Conservation (phyloP, 2,329 filamentous ascomycete species). For the Trichoderma simmonsii region DNA sequence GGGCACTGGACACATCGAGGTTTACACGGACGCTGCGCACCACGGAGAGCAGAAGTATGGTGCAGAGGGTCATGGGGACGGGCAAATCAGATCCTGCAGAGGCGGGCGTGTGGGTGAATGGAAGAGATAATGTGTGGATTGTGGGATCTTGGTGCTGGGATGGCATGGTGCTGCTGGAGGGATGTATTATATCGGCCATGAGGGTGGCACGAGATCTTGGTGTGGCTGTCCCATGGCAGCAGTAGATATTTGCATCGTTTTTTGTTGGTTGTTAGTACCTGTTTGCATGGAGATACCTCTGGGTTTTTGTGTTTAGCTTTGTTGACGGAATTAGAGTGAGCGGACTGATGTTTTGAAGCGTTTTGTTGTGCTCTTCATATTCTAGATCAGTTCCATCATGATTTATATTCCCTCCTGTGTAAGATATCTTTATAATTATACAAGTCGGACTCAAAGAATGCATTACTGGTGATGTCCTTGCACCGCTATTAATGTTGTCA, state of each 20-base stretch:
- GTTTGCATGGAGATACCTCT: neutral
- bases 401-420: neutral
- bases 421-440: neutral
- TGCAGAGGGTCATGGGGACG: slow-evolving; percentile 44
- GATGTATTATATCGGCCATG: slow-evolving; percentile 58
- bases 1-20: slow-evolving; percentile 42
- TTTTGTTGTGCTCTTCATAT: neutral
- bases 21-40: slow-evolving; percentile 55
- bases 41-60: slow-evolving; percentile 43
- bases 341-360: neutral
- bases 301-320: neutral
- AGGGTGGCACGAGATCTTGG: slow-evolving; percentile 51
- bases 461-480: too few species aligned
- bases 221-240: slow-evolving; percentile 41
- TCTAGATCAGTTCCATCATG: neutral
- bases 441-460: neutral
- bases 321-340: neutral
- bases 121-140: slow-evolving; percentile 52
- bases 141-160: slow-evolving; percentile 63
- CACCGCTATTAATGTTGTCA: too few species aligned
- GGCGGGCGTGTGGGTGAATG: slow-evolving; percentile 46
- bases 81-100: slow-evolving; percentile 3
- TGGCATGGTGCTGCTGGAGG: slow-evolving; percentile 60
- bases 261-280: neutral
- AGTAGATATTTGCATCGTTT: neutral